phyloP scores from a whole-genome alignment of 2,329 filamentous ascomycete genomes.

The Samsoniella hepiali region DNA sequence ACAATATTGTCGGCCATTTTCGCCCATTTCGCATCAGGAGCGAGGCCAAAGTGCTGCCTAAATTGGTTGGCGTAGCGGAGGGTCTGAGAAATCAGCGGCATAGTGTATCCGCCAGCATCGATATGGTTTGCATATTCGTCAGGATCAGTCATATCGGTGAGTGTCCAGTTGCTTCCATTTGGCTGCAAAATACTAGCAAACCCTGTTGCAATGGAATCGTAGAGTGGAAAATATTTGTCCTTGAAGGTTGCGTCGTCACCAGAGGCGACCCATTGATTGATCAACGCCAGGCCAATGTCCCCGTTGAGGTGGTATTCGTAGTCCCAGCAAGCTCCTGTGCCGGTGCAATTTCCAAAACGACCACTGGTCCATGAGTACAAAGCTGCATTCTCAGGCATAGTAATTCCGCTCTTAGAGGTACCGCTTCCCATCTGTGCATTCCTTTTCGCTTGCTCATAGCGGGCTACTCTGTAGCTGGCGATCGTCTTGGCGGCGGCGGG shows the following conservation, averaged over 20 bases:
- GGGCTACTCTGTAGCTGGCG: conserved; percentile 27
- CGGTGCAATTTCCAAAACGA: conserved; percentile 62
- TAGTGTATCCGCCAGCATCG: conserved; percentile 67
- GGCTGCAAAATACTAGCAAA: conserved; percentile 57
- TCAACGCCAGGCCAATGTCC: conserved; percentile 55
- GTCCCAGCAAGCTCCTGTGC: conserved; percentile 60
- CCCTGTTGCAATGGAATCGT: conserved; percentile 60
- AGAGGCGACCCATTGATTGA: conserved; percentile 27
- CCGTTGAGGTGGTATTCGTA: conserved; percentile 71
- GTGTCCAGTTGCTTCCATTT: conserved; percentile 52
- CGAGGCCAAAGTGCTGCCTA: conserved; percentile 51
- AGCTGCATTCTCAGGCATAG: conserved; percentile 44
- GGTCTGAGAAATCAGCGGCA: conserved; percentile 55
- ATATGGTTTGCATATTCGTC: conserved; percentile 67
- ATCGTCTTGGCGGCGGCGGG: conserved; percentile 28
- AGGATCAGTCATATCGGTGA: conserved; percentile 68
- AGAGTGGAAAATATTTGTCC: conserved; percentile 54
- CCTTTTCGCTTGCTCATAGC: conserved; percentile 48
- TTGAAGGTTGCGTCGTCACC: conserved; percentile 24
- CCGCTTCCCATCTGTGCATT: conserved; percentile 55
- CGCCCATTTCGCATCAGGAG: conserved; percentile 45
- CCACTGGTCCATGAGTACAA: conserved; percentile 67
- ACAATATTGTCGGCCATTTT: conserved; percentile 24
- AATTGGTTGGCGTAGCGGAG: conserved; percentile 56
- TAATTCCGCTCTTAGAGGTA: conserved; percentile 49